phyloP scores from a whole-genome alignment of 768 basidiomycete species.

The Mycena latifolia region DNA sequence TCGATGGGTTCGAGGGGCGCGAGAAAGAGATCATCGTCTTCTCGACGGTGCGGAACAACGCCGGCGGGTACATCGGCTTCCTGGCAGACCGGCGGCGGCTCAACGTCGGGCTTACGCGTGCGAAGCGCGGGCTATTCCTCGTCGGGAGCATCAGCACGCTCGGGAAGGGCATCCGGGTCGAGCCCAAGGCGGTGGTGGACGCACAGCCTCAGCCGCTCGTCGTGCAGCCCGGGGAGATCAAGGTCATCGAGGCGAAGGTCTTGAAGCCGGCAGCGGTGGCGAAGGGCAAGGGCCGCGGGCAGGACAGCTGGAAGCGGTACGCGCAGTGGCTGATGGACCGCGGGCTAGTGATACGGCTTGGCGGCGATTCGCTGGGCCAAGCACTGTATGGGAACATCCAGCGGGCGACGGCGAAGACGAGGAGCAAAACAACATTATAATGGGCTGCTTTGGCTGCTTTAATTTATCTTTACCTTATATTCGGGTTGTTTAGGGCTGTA shows the following conservation, averaged over 20 bases:
- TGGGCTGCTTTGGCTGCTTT: neutral
- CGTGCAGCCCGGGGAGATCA: constrained; percentile 29
- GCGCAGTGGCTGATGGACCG: constrained; percentile 65
- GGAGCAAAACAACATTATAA: neutral
- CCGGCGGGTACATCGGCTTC: constrained; percentile 85
- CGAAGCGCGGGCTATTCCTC: constrained; percentile 87
- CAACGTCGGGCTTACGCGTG: constrained; percentile 93
- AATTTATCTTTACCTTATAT: constrained; percentile 16
- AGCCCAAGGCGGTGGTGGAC: constrained; percentile 25
- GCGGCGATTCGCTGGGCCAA: constrained; percentile 54
- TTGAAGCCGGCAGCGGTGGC: constrained; percentile 28
- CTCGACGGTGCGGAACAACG: constrained; percentile 90
- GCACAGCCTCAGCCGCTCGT: constrained; percentile 17
- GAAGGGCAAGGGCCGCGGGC: constrained; percentile 51
- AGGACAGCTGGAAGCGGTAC: constrained; percentile 72
- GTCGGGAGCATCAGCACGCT: constrained; percentile 81
- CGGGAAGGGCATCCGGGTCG: constrained; percentile 56
- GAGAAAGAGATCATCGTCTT: constrained; percentile 95
- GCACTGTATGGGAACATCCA: constrained; percentile 56
- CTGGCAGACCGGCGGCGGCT: constrained; percentile 86
- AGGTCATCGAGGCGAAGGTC: constrained; percentile 32
- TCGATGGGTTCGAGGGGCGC: constrained; percentile 94
- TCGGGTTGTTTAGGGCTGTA: neutral
- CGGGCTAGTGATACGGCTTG: constrained; percentile 64
- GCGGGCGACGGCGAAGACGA: constrained; percentile 14